Conservation (phyloP, 176 grass and related monocot genomes). For the Cenchrus americanus region DNA sequence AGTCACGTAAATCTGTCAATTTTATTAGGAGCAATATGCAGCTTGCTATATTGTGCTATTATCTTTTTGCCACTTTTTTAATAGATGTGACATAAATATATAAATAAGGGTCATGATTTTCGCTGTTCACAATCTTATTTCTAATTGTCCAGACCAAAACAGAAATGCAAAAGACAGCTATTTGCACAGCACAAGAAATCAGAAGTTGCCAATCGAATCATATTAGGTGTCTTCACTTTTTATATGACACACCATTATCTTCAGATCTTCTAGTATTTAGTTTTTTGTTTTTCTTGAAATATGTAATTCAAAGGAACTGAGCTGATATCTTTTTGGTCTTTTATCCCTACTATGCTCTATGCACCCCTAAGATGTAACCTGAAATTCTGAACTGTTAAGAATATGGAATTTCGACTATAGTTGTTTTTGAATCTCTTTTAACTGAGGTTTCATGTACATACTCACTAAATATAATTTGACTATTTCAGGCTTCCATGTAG, state of each 20-base stretch:
- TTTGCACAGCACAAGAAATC: neutral
- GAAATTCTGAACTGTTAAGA: neutral
- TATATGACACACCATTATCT: neutral
- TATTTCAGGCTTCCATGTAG: neutral
- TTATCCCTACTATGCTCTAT: neutral
- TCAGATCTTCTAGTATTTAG: neutral
- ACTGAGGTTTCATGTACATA: neutral
- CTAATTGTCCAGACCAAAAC: neutral
- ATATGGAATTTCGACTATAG: neutral
- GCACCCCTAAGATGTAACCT: neutral
- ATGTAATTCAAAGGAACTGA: neutral
- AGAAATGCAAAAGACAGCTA: neutral
- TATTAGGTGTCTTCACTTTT: constrained; percentile 7
- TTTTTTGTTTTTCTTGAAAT: neutral
- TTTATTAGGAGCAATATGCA: neutral
- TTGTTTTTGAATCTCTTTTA: neutral
- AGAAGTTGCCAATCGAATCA: neutral
- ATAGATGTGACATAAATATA: neutral
- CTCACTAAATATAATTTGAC: neutral
- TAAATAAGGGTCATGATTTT: neutral
- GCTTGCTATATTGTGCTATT: constrained; percentile 1
- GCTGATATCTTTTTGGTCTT: neutral
- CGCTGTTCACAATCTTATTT: neutral
- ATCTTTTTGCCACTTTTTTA: neutral
- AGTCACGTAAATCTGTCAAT: neutral